Conservation (phyloP, 2,329 filamentous ascomycete species). For the Fusarium sp. region DNA sequence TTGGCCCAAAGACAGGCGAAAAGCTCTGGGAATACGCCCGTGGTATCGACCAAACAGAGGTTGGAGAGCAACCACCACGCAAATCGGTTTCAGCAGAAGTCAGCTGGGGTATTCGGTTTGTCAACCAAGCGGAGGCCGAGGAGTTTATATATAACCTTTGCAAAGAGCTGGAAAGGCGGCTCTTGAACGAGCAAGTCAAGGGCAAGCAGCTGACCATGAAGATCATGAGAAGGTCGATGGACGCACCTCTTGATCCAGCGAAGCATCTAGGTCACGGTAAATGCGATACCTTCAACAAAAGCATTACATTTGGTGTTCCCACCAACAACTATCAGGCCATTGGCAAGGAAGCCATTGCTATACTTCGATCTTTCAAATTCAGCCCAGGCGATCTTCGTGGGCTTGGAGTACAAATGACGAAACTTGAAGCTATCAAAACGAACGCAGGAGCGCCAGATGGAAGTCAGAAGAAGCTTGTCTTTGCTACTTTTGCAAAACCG, state of each 20-base stretch:
- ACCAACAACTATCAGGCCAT: conserved; percentile 81
- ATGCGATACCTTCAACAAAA: conserved; percentile 95
- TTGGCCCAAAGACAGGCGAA: conserved; percentile 93
- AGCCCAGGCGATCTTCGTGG: conserved; percentile 94
- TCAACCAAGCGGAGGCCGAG: conserved; percentile 91
- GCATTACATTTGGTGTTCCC: conserved; percentile 82
- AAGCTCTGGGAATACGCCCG: conserved; percentile 91
- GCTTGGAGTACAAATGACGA: conserved; percentile 92
- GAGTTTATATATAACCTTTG: conserved; percentile 90
- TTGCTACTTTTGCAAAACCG: conserved; percentile 66
- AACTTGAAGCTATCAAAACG: conserved; percentile 82
- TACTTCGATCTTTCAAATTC: conserved; percentile 84
- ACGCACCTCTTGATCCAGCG: conserved; percentile 89
- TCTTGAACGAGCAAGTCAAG: conserved; percentile 86
- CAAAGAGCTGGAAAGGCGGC: conserved; percentile 83
- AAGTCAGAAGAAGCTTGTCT: conserved; percentile 84
- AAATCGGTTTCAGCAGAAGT: conserved; percentile 98
- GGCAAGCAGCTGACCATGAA: conserved; percentile 93
- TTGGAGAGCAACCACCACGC: conserved; percentile 85
- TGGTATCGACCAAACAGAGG: conserved; percentile 86
- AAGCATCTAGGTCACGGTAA: conserved; percentile 97
- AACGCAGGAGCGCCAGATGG: conserved; percentile 69
- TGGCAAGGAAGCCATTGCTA: conserved; percentile 85
- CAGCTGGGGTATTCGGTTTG: conserved; percentile 97
- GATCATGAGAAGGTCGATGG: conserved; percentile 87